A percentile compares a stretch with the other conserved stretches of the same genome.
Conservation (phyloP, 371 early-diverging fungal species). For the Lichtheimia ramosa region DNA sequence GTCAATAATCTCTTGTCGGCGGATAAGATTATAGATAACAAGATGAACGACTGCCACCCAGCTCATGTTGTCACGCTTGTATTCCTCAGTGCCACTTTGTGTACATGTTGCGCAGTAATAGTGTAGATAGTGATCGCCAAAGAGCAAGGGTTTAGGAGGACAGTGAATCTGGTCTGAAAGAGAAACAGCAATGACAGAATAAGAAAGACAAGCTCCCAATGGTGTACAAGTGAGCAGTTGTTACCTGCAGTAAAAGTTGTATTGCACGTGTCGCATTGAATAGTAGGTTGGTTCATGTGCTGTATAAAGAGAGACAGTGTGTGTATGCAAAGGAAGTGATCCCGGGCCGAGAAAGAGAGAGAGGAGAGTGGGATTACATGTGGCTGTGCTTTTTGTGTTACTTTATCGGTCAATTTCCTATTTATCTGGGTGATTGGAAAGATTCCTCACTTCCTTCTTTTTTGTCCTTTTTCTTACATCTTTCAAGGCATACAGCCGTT, state of each 20-base stretch:
- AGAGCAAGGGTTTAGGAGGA: constrained; percentile 50
- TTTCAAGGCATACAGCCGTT: no score
- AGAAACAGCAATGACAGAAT: neutral
- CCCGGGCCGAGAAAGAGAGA: no score
- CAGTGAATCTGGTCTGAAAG: constrained; percentile 12
- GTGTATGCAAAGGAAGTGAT: neutral
- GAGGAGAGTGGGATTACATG: no score
- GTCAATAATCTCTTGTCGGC: constrained; percentile 25
- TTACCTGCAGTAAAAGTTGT: neutral
- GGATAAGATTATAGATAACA: constrained; percentile 71
- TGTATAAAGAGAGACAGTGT: no score
- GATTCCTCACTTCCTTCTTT: no score
- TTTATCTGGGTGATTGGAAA: no score
- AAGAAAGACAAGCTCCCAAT: no score
- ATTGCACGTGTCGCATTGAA: neutral
- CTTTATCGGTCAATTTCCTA: no score
- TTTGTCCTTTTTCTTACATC: no score
- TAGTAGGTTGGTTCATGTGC: neutral
- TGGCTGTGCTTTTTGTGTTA: no score
- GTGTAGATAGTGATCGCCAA: constrained; percentile 65
- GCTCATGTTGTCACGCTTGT: constrained; percentile 61
- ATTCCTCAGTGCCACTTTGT: constrained; percentile 53
- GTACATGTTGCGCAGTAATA: constrained; percentile 70
- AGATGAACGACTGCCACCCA: constrained; percentile 78
- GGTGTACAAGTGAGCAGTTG: no score